Conservation (phyloP, 176 grass and related monocot species). For the Eremochloa ophiuroides region DNA sequence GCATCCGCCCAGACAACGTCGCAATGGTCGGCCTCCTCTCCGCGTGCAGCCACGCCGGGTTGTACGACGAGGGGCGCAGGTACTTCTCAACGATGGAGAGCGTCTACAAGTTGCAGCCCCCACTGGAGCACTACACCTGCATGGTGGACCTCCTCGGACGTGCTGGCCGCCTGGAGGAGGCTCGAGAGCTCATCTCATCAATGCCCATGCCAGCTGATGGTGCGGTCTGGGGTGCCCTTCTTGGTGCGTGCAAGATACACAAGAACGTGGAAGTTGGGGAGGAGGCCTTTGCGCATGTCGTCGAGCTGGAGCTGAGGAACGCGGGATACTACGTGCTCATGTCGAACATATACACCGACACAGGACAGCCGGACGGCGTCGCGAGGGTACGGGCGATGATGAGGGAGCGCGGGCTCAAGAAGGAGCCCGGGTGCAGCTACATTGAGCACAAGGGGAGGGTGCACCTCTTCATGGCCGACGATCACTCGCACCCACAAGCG, state of each 20-base stretch:
- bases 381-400: constrained; percentile 51
- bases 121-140: constrained; percentile 60
- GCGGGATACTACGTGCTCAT: constrained; percentile 69
- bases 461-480: constrained; percentile 80
- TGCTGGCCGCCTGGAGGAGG: constrained; percentile 45
- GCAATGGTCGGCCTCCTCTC: constrained; percentile 56
- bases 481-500: constrained; percentile 57
- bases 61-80: constrained; percentile 45
- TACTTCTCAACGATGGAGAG: constrained; percentile 52
- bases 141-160: constrained; percentile 74
- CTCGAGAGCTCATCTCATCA: constrained; percentile 45
- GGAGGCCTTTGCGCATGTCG: constrained; percentile 43
- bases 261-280: constrained; percentile 49
- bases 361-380: constrained; percentile 29
- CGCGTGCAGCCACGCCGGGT: constrained; percentile 55
- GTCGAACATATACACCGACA: constrained; percentile 64
- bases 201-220: constrained; percentile 57
- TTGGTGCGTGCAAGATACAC: constrained; percentile 77
- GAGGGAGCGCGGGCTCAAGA: constrained; percentile 53
- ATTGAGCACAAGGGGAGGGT: constrained; percentile 47
- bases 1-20: constrained; percentile 42
- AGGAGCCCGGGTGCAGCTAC: constrained; percentile 72
- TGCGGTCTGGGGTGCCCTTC: constrained; percentile 64
- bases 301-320: constrained; percentile 49
- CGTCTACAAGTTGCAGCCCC: constrained; percentile 21